These are phyloP conservation scores for Cystobasidium sp. DNA, from an alignment of 1,284 basidiomycete genomes.

Conservation along the genomic window DNA sequence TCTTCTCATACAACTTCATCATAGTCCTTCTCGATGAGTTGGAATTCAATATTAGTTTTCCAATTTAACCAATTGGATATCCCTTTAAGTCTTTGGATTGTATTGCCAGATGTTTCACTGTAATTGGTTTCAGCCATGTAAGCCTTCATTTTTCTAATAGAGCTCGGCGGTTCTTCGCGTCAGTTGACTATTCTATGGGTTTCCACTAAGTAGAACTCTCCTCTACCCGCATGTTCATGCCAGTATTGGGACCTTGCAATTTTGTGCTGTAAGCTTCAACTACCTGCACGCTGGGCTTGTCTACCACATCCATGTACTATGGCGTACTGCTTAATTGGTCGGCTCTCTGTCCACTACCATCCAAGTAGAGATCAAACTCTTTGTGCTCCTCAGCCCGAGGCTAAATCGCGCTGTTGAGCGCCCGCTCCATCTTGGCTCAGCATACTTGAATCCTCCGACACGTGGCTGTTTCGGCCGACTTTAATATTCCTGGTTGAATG, in stretches of 20 bases:
- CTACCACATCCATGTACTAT: background rate
- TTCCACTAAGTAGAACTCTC: background rate
- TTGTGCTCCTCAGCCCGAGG: background rate
- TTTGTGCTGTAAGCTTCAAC: no score
- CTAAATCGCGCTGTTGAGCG: background rate
- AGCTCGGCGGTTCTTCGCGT: background rate
- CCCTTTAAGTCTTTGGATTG: background rate
- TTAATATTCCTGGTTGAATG: no score
- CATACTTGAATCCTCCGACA: no score
- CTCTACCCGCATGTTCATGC: background rate
- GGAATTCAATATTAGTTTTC: background rate
- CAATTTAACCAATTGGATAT: conserved; percentile 1
- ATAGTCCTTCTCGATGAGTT: background rate
- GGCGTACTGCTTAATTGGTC: background rate
- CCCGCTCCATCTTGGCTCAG: no score
- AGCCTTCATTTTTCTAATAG: background rate
- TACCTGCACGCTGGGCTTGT: no score
- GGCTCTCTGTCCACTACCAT: background rate
- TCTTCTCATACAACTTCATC: conserved; percentile 1
- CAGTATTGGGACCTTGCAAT: background rate
- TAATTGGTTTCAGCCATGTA: background rate
- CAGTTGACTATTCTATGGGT: background rate
- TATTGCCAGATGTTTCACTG: background rate
- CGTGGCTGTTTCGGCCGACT: no score
- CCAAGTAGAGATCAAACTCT: no score